Evolutionary conservation across 768 basidiomycete genomes (phyloP).

Genomic region (Leccinum olivaceopallidum): DNA sequence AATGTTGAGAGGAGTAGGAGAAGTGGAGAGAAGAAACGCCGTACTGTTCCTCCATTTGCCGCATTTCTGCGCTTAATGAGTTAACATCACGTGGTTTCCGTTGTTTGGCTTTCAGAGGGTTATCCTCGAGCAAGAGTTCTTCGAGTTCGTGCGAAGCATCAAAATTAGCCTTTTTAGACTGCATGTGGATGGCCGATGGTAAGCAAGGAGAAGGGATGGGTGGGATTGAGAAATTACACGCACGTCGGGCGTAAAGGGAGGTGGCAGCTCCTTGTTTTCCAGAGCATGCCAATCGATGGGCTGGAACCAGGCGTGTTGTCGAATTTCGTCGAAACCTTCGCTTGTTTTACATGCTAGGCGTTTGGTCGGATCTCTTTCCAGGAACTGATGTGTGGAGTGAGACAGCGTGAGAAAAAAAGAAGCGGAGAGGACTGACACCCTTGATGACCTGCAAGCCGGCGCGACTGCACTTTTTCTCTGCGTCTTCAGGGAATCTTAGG

Average conservation of each 20-base stretch:
- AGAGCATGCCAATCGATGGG: conserved; percentile 88
- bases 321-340: conserved; percentile 79
- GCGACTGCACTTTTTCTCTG: conserved; percentile 72
- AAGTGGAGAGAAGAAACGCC: conserved; percentile 20
- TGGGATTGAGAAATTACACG: conserved; percentile 28
- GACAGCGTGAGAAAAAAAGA: conserved; percentile 15
- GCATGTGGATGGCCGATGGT: conserved; percentile 7
- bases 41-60: conserved; percentile 98
- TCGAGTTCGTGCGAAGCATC: conserved; percentile 98
- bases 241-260: conserved; percentile 91
- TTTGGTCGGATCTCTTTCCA: conserved; percentile 81
- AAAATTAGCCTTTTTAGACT: conserved; percentile 99
- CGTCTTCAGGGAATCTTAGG: conserved; percentile 89
- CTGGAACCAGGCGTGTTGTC: conserved; percentile 83
- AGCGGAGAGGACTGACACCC: conserved; percentile 54
- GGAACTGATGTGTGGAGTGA: conserved; percentile 50
- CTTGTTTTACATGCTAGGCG: conserved; percentile 84
- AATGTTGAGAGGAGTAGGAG: neutral
- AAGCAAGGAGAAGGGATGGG: neutral
- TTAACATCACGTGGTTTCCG: conserved; percentile 86
- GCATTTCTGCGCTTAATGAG: conserved; percentile 86
- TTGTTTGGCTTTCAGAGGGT: conserved; percentile 92
- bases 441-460: conserved; percentile 78
- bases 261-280: conserved; percentile 68
- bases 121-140: conserved; percentile 93